Evolutionary conservation across 306 rosid species (phyloP), one percentile per base, ranked within the genome.

Genomic region (Gastrolobium villosum): DNA sequence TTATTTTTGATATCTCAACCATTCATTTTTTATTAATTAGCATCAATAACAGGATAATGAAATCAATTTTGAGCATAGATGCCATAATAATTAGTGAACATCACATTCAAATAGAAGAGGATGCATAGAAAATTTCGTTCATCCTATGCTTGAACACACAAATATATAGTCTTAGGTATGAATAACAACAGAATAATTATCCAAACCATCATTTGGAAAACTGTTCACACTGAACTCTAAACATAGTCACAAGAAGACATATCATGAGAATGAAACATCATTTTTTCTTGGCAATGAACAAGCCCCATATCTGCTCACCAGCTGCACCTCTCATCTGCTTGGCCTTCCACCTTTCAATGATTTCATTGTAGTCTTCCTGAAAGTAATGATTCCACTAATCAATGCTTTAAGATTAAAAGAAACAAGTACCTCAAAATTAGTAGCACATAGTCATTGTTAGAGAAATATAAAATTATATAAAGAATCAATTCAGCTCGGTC

Each of bases 261-360:
- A 32, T 43, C 13, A 72, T 50, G 52, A 61, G 72, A 77, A 43
- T 15, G 66, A 53, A 59, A 35, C 48, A 72, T 87, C 86, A 92
- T 6, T 75, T 88, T 83, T 94, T 94, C 85, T 80, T 90, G 65
- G 94, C 99, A 81, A 92, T 69, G 82, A 95, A 90, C 66, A 85
- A 66, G 3, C 91, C 88, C 95, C 95, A 90, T 81, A 76, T 81
- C 55, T 88, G 95, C 81, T 90, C 95, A 34, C 91, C 89, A 49
- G 81, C 70, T 30, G 84, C 84, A 81, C 77, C 84, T 72, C 95
- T 86, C 56, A 9, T 79, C 84, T 86, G 82, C 75, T 86, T 90
- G 32, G 89, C 91, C 76, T 79, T 85, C 95, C 95, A 90, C 70
- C 85, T 88, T 62, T 79, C 87, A 63, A 82, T 84, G 45, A 88